Conservation (phyloP, 495 filamentous ascomycete genomes). For the Penicillium lividum region DNA sequence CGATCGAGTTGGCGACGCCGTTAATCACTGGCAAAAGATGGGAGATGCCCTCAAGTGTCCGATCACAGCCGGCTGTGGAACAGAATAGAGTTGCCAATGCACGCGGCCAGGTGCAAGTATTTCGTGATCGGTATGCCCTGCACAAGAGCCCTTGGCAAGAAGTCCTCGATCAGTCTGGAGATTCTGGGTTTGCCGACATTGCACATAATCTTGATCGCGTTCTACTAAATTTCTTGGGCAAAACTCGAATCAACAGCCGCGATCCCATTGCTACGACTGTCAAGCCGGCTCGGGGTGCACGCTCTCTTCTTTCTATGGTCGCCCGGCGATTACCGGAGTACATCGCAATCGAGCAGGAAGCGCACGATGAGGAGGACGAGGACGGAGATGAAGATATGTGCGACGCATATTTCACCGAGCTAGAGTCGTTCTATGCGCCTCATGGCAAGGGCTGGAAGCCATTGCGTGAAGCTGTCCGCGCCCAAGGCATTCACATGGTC, state of each 20-base stretch:
- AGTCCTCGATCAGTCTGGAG: slow-evolving; percentile 36
- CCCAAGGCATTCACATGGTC: slow-evolving; percentile 65
- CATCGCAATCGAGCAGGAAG: slow-evolving; percentile 59
- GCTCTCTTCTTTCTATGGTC: slow-evolving; percentile 67
- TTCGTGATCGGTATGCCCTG: slow-evolving; percentile 24
- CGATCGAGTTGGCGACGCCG: slow-evolving; percentile 49
- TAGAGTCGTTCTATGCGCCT: slow-evolving; percentile 60
- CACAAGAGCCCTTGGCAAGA: slow-evolving; percentile 46
- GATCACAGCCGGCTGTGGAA: slow-evolving; percentile 12
- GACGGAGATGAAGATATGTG: slow-evolving; percentile 48
- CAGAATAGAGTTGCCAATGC: not conserved
- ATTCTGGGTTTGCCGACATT: slow-evolving; percentile 40
- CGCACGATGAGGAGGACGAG: slow-evolving; percentile 53
- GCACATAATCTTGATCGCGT: slow-evolving; percentile 39
- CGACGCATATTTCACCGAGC: slow-evolving; percentile 61
- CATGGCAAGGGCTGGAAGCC: slow-evolving; percentile 62
- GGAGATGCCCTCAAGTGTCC: slow-evolving; percentile 22
- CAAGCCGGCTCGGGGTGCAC: slow-evolving; percentile 28
- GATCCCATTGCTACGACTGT: not conserved
- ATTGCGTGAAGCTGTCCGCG: slow-evolving; percentile 62
- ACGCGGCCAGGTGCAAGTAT: slow-evolving; percentile 2
- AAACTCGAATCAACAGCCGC: slow-evolving; percentile 26
- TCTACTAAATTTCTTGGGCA: slow-evolving; percentile 42
- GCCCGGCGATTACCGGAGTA: slow-evolving; percentile 63
- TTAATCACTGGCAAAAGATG: slow-evolving; percentile 42